Evolutionary conservation across 2,329 filamentous ascomycete species (phyloP), one percentile per base, ranked within the genome.

Genomic region (Mycocentrospora acerina): DNA sequence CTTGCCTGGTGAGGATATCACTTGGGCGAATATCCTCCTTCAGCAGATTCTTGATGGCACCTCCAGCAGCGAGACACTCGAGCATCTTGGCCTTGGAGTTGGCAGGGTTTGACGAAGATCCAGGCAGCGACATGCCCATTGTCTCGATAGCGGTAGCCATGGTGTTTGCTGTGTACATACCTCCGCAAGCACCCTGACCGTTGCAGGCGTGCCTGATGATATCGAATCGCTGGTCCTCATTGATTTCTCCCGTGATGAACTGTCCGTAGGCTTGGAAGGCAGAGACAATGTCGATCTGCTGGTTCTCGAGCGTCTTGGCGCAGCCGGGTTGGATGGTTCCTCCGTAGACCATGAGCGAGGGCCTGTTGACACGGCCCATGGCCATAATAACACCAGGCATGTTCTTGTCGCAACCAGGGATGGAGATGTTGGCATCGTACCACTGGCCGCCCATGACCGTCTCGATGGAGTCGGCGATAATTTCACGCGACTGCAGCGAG

Each of bases 341-440:
- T 55, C 93, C 93, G 63, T 98, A 98, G 19, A 98, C 88, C 93
- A 98, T 98, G 64, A 98, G 77, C 57, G 88, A 90, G 19, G 93
- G 93, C 31, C 93, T 78, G 75, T 98, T 97, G 53, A 96, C 83
- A 55, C 93, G 82, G 25, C 90, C 91, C 88, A 96, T 96, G 40
- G 90, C 93, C 71, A 77, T 77, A 43, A 77, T 69, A 32, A 77
- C 73, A 63, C 73, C 72, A n/a, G 67, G 67, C 93, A 98, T 97
- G 74, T 98, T 98, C 82, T 98, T 98, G 79, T 98, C 93, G 71
- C 93, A 98, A 32, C 93, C 93, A 11, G 93, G 93, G 59, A 98
- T 86, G 36, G 89, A 95, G 65, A 98, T 86, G 71, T 97, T 97
- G 55, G 83, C 91, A 69, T 98, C 93, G 67, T 98, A 97, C 90